Base-by-base conservation (phyloP, 2,329 filamentous ascomycete species). In the Claviceps sp. region DNA sequence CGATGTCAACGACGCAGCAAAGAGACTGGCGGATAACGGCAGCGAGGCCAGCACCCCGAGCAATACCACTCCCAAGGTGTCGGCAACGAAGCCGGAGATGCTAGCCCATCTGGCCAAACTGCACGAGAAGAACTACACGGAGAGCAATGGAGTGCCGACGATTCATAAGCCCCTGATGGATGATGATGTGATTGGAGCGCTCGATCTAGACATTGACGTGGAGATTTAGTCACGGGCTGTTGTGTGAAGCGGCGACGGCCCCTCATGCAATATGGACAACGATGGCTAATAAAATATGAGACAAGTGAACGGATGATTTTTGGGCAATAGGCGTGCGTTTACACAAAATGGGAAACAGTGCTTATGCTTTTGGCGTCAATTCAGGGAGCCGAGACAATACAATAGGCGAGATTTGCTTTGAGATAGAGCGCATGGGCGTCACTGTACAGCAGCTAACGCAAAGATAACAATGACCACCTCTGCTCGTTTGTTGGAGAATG, bases 141-240 rank as follows among this genome's bases (percentile, higher is more conserved):
- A 81, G 58, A 80, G 78, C 67, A 81, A 78, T 60, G 77, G 77
- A 13, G 67, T 83, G 54, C 76, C 80, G 3, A 82, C 82, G 13
- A 85, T 89, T 48, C 87, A 91, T 62, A 83, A 87, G 69, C 83
- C 85, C 34, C 78, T 89, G 53, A 85, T 86, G 73, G 90, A 95
- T 56, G 93, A 97, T 63, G 93, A 97, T 63, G 85, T 96, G 52
- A 91, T 97, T 66, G 89, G 85, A 1, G 78, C 82, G 26, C 73
- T 97, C 72, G 93, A 97, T 65, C 71, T 97, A 60, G 91, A 89
- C 30, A 89, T 97, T 64, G 91, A 97, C 60, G 83, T 95, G 60
- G 89, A 95, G 59, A 88, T 95, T 59, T 88, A 47, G 20, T n/a
- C 18, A 8, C 43, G 13, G 22, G 43, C 4, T 16, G 6, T 11